Evolutionary conservation across 2,329 filamentous ascomycete genomes (phyloP).

Genomic region (Fusarium sp.): DNA sequence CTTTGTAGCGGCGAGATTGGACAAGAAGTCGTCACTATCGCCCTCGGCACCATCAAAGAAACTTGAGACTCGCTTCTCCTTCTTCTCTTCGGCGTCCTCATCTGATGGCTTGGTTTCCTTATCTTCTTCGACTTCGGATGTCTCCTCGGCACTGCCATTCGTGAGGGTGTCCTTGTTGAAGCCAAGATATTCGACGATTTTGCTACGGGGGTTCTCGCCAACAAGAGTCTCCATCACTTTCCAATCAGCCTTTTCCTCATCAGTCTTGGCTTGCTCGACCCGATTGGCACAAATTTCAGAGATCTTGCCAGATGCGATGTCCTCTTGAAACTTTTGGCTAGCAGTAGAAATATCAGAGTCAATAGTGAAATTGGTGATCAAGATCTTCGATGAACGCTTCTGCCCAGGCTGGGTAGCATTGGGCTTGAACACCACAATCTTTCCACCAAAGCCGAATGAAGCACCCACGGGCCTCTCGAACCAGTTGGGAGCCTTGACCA

Average conservation of each 20-base stretch:
- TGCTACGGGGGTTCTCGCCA: slow-evolving; percentile 82
- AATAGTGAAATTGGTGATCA: slow-evolving; percentile 86
- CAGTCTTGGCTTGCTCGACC: slow-evolving; percentile 76
- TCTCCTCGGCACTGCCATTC: slow-evolving; percentile 56
- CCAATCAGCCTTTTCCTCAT: slow-evolving; percentile 97
- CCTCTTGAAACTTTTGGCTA: slow-evolving; percentile 86
- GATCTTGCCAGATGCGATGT: slow-evolving; percentile 80
- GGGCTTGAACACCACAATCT: slow-evolving; percentile 79
- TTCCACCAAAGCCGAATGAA: slow-evolving; percentile 95
- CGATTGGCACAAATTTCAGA: slow-evolving; percentile 81
- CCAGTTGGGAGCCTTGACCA: slow-evolving; percentile 89
- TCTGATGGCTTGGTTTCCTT: slow-evolving; percentile 40
- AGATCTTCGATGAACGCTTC: slow-evolving; percentile 75
- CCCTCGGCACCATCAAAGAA: slow-evolving; percentile 77
- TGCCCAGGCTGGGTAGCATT: slow-evolving; percentile 68
- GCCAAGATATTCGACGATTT: slow-evolving; percentile 89
- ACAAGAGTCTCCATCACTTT: slow-evolving; percentile 90
- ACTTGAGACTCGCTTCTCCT: slow-evolving; percentile 72
- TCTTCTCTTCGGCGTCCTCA: slow-evolving; percentile 48
- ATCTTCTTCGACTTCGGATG: slow-evolving; percentile 32
- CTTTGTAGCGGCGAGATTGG: slow-evolving; percentile 85
- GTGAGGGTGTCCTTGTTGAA: slow-evolving; percentile 70
- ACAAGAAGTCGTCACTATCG: slow-evolving; percentile 86
- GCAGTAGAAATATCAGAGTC: slow-evolving; percentile 85
- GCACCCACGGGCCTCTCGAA: slow-evolving; percentile 83